Conservation (phyloP, 2,329 filamentous ascomycete genomes). For the Tolypocladium ophioglossoides region DNA sequence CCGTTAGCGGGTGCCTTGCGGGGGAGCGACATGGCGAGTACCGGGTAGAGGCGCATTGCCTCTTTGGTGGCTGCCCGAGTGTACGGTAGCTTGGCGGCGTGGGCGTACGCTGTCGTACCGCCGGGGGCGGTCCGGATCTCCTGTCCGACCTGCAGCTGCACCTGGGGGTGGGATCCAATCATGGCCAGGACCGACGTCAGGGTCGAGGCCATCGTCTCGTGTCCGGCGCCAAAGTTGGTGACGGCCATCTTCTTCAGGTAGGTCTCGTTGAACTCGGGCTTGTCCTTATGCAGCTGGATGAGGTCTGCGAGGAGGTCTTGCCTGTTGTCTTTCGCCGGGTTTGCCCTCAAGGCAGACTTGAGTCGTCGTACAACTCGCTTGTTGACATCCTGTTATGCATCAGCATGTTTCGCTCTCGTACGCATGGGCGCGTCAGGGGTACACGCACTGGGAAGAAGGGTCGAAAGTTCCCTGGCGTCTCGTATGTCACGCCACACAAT, state of each 20-base stretch:
- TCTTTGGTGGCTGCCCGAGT: constrained; percentile 39
- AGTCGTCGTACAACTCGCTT: constrained; percentile 22
- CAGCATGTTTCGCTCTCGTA: background rate
- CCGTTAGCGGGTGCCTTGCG: constrained; percentile 30
- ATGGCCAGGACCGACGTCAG: constrained; percentile 37
- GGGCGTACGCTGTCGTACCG: constrained; percentile 12
- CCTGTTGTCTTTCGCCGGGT: constrained; percentile 17
- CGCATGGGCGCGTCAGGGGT: background rate
- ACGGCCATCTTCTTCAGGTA: constrained; percentile 42
- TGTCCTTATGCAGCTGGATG: constrained; percentile 32
- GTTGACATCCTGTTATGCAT: constrained; percentile 18
- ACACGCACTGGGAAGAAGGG: constrained; percentile 37
- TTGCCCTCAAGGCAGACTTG: constrained; percentile 17
- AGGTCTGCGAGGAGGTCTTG: constrained; percentile 35
- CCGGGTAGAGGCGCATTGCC: constrained; percentile 38
- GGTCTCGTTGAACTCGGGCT: constrained; percentile 32
- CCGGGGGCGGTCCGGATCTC: constrained; percentile 15
- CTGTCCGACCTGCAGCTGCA: constrained; percentile 21
- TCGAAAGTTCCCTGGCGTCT: constrained; percentile 30
- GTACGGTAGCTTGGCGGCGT: constrained; percentile 16
- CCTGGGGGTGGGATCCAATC: constrained; percentile 27
- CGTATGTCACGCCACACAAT: constrained; percentile 34
- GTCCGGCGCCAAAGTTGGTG: constrained; percentile 45
- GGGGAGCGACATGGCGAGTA: constrained; percentile 40
- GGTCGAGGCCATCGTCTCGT: constrained; percentile 43